Conservation (phyloP, 352 stramenopile species). For the Pythium coloratum region DNA sequence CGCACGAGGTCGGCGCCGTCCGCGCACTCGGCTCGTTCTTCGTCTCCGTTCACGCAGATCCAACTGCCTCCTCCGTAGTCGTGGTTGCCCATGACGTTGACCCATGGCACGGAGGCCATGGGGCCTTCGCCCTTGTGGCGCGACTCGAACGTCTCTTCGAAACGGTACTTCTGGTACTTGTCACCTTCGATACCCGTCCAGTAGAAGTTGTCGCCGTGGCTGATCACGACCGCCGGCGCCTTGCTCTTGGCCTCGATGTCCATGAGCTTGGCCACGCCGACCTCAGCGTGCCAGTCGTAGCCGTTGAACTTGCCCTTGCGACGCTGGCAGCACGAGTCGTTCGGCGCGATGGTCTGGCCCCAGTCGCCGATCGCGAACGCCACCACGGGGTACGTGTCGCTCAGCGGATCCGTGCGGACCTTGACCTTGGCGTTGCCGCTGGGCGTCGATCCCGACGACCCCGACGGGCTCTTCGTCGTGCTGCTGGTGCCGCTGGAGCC, state of each 20-base stretch:
- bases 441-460: neutral
- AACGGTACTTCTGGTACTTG: conserved; percentile 47
- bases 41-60: conserved; percentile 45
- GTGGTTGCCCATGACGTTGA: conserved; percentile 28
- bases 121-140: conserved; percentile 1
- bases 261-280: conserved; percentile 20
- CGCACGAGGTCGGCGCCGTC: neutral
- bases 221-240: conserved; percentile 52
- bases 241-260: conserved; percentile 27
- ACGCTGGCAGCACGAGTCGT: conserved; percentile 3
- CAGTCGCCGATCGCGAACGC: conserved; percentile 14
- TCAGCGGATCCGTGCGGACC: conserved; percentile 5
- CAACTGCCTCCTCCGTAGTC: conserved; percentile 68
- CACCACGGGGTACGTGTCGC: neutral
- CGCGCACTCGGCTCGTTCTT: neutral
- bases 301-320: conserved; percentile 7
- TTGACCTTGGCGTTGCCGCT: conserved; percentile 1
- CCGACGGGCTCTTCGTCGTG: neutral
- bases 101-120: conserved; percentile 33
- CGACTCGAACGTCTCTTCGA: conserved; percentile 57
- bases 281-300: conserved; percentile 31
- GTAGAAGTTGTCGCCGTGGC: conserved; percentile 36
- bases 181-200: conserved; percentile 44
- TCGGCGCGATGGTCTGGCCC: neutral
- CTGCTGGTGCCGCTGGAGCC: neutral